phyloP scores from a whole-genome alignment of 495 filamentous ascomycete species.

The Amorphotheca resinae region DNA sequence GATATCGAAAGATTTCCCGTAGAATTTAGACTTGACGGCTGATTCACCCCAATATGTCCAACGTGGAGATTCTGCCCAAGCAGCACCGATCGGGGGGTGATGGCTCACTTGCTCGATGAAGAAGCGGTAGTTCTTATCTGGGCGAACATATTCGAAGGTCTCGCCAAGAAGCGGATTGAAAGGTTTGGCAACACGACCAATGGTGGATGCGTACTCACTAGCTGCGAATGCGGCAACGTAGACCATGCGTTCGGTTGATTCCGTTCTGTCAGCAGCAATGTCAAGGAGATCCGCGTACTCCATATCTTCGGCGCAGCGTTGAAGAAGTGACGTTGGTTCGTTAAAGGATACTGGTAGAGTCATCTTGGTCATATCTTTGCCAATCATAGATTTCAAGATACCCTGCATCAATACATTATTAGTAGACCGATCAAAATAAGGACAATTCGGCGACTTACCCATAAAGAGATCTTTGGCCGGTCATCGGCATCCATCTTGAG shows the following conservation, averaged over 20 bases:
- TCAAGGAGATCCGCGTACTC: slow-evolving; percentile 93
- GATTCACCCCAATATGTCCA: slow-evolving; percentile 99
- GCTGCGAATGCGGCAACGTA: slow-evolving; percentile 94
- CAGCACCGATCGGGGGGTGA: slow-evolving; percentile 89
- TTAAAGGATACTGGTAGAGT: slow-evolving; percentile 97
- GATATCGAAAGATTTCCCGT: slow-evolving; percentile 94
- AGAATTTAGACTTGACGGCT: slow-evolving; percentile 94
- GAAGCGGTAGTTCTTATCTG: slow-evolving; percentile 95
- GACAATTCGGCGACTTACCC: slow-evolving; percentile 47
- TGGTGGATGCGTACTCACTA: slow-evolving; percentile 93
- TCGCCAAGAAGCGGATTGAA: slow-evolving; percentile 96
- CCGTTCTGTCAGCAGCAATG: slow-evolving; percentile 69
- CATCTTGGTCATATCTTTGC: slow-evolving; percentile 99
- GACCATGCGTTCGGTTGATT: slow-evolving; percentile 86
- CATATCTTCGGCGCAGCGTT: slow-evolving; percentile 93
- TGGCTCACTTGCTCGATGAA: slow-evolving; percentile 98
- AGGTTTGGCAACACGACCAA: slow-evolving; percentile 90
- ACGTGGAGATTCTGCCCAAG: slow-evolving; percentile 80
- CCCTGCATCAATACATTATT: slow-evolving; percentile 38
- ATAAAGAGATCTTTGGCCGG: slow-evolving; percentile 85
- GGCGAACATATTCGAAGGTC: slow-evolving; percentile 90
- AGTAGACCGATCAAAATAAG: slow-evolving; percentile 1
- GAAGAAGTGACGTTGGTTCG: slow-evolving; percentile 92
- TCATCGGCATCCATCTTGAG: slow-evolving; percentile 89
- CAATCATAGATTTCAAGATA: slow-evolving; percentile 98